A percentile compares a stretch with the other conserved stretches of the same genome.
Conservation (phyloP, 2,329 filamentous ascomycete genomes). For the Trichophyton simii region DNA sequence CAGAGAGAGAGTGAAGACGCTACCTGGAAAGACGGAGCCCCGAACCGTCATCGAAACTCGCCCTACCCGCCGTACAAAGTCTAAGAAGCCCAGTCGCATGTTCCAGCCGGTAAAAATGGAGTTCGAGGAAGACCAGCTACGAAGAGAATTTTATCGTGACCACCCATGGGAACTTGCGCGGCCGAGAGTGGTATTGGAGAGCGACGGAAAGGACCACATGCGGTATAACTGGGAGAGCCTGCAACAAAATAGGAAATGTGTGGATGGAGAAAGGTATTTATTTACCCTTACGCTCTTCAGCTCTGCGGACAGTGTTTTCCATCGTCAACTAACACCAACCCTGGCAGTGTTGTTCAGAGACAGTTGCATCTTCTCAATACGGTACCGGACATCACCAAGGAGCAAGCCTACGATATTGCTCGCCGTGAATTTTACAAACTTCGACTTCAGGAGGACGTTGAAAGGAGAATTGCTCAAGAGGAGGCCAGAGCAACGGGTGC, state of each 20-base stretch:
- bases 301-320: not conserved
- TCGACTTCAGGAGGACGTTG: constrained; percentile 69
- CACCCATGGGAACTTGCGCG: constrained; percentile 95
- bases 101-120: constrained; percentile 67
- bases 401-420: constrained; percentile 69
- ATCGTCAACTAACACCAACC: not conserved
- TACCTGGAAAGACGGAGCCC: constrained; percentile 18
- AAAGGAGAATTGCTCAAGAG: constrained; percentile 70
- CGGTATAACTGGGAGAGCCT: constrained; percentile 68
- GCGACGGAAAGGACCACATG: constrained; percentile 68
- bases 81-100: constrained; percentile 56
- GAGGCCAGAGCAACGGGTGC: constrained; percentile 77
- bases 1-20: constrained; percentile 23
- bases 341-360: constrained; percentile 70
- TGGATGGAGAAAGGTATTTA: constrained; percentile 72
- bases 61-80: constrained; percentile 30
- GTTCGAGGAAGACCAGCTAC: constrained; percentile 74
- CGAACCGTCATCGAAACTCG: constrained; percentile 26
- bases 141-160: constrained; percentile 74
- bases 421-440: constrained; percentile 83
- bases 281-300: not conserved
- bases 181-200: constrained; percentile 71
- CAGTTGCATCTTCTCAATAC: constrained; percentile 74
- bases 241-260: constrained; percentile 57
- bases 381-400: constrained; percentile 44